Conservation (phyloP, 164 flowering plant species). For the Magnolia changhungtana region DNA sequence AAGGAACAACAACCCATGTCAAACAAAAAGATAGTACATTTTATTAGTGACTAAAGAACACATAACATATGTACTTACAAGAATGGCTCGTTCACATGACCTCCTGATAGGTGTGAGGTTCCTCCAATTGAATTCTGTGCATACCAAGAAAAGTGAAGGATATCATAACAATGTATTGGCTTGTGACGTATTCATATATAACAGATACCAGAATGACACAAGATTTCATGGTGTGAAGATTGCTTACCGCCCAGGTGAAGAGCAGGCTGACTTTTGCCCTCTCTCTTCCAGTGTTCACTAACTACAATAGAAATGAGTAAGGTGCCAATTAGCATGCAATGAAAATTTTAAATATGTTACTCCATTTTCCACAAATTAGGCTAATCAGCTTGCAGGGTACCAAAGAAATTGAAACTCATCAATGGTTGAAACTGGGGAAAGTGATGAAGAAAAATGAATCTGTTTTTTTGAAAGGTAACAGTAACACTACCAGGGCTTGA, state of each 20-base stretch:
- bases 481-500: too few relatives aligned
- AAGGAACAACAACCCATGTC: conserved; percentile 13
- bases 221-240: neutral
- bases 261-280: conserved; percentile 91
- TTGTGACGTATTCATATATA: neutral
- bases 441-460: too few relatives aligned
- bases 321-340: neutral
- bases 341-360: too few relatives aligned
- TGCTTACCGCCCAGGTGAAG: conserved; percentile 92
- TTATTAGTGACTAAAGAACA: neutral
- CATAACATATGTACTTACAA: conserved; percentile 42
- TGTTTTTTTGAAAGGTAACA: too few relatives aligned
- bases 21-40: neutral
- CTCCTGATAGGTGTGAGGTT: conserved; percentile 72
- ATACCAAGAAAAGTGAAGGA: conserved; percentile 7
- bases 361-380: neutral
- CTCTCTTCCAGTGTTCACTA: conserved; percentile 89
- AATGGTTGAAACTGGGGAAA: too few relatives aligned
- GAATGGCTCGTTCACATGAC: conserved; percentile 87
- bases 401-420: neutral
- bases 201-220: conserved; percentile 3
- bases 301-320: conserved; percentile 34
- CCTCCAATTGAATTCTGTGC: conserved; percentile 94
- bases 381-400: neutral
- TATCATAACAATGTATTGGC: neutral